Evolutionary conservation across 2,329 filamentous ascomycete species (phyloP), one percentile per base, ranked within the genome.

Genomic region (Ilyonectria sp.): DNA sequence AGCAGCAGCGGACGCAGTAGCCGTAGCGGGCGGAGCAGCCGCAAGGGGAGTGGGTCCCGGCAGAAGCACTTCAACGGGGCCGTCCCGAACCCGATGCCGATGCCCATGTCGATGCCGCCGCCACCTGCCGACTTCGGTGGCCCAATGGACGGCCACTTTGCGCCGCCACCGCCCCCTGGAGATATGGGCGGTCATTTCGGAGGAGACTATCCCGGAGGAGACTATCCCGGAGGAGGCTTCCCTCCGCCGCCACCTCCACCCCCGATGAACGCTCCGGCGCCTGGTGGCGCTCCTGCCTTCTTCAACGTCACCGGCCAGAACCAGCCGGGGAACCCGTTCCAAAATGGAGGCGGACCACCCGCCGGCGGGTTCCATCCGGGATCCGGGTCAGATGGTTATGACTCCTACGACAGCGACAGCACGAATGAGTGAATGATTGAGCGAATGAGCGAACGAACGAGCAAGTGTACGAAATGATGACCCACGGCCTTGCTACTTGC

Each of bases 51-150:
- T 15, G 60, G 69, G 13, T 69, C 69, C 46, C 73, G 69, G 11
- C 31, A 50, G 40, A 74, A 75, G 52, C 73, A 75, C 57, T 75
- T 74, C 53, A 65, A 75, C 19, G 73, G 72, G 29, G 73, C 71
- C 13, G 63, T 75, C 11, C 73, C 73, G 63, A 70, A 37, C 67
- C 70, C 13, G 31, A 58, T 43, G n/a, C 50, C 50, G 6, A 23
- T 23, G 21, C 21, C 21, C 21, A 26, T 26, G 31, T 11, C 31
- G 31, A 65, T 71, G 70, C 55, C 57, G 35, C 69, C 69, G 17
- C 60, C 59, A 15, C 70, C 63, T 23, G 29, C 50, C n/a, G 63
- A 47, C 7, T 55, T 67, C 17, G 40, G 29, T 4, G 57, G 55
- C 23, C 73, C 72, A 13, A 69, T 72, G 69, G 65, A 69, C 57